Conservation (phyloP, 495 filamentous ascomycete species). For the Hypoxylon rickii region DNA sequence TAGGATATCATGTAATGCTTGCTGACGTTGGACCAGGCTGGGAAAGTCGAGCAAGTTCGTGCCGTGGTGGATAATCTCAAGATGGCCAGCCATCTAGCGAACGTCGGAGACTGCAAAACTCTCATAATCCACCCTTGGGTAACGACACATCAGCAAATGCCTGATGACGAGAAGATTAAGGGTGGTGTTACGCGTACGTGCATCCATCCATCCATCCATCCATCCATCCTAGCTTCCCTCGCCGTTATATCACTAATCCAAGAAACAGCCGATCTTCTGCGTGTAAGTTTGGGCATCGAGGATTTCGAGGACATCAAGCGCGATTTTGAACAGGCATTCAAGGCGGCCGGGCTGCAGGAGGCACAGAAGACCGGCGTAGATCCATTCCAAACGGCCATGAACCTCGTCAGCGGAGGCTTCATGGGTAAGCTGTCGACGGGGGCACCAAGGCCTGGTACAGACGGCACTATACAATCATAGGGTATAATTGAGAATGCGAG, state of each 20-base stretch:
- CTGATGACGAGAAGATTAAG: slow-evolving; percentile 50
- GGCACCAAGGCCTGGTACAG: slow-evolving; percentile 37
- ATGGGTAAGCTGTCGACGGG: slow-evolving; percentile 41
- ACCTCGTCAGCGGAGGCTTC: slow-evolving; percentile 38
- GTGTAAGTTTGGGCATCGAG: slow-evolving; percentile 47
- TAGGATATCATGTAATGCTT: slow-evolving; percentile 40
- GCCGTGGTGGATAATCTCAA: slow-evolving; percentile 50
- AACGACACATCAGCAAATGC: slow-evolving; percentile 50
- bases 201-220: too few species aligned
- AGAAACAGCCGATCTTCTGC: slow-evolving; percentile 41
- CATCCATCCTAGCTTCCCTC: not conserved
- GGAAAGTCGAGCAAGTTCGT: slow-evolving; percentile 46
- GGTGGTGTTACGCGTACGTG: slow-evolving; percentile 46
- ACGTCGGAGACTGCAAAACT: slow-evolving; percentile 51
- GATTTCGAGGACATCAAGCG: slow-evolving; percentile 47
- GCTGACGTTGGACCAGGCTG: slow-evolving; percentile 35
- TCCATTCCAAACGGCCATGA: slow-evolving; percentile 36
- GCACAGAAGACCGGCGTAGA: slow-evolving; percentile 33
- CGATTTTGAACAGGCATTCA: slow-evolving; percentile 51
- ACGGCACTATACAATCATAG: slow-evolving; percentile 36
- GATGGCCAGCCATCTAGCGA: slow-evolving; percentile 46
- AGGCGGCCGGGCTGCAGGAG: slow-evolving; percentile 39
- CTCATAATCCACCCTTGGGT: slow-evolving; percentile 50
- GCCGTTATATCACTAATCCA: not conserved
- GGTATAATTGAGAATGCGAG: not conserved